Conservation (phyloP, 805 yeast genomes). For the Metschnikowia shivogae region DNA sequence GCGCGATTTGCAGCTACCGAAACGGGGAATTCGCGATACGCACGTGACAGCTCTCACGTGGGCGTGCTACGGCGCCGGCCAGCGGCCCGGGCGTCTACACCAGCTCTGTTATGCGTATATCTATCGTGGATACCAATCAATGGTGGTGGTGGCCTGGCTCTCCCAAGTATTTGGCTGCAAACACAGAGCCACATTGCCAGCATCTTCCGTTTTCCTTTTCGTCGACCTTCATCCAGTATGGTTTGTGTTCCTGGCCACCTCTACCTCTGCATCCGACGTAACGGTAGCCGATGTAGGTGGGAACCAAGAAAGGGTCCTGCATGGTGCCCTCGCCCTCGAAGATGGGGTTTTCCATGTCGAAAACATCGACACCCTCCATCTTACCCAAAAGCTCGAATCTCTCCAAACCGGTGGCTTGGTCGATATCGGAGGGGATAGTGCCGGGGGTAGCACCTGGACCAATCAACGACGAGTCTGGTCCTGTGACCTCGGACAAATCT, state of each 20-base stretch:
- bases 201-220: conserved; percentile 84
- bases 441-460: conserved; percentile 90
- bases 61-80: background rate
- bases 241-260: conserved; percentile 87
- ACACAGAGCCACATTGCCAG: conserved; percentile 98
- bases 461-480: conserved; percentile 65
- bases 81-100: background rate
- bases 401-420: conserved; percentile 97
- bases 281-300: conserved; percentile 88
- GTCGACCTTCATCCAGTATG: conserved; percentile 90
- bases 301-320: conserved; percentile 82
- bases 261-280: conserved; percentile 97
- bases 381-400: conserved; percentile 93
- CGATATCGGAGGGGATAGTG: conserved; percentile 85
- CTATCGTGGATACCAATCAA: conserved; percentile 12
- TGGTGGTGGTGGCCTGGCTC: conserved; percentile 64
- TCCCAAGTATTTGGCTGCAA: conserved; percentile 84
- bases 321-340: conserved; percentile 87
- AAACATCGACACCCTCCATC: conserved; percentile 91
- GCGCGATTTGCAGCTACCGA: conserved; percentile 4
- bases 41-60: background rate
- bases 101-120: conserved; percentile 8
- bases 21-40: background rate
- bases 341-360: conserved; percentile 85
- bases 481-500: conserved; percentile 71